phyloP scores from a whole-genome alignment of 768 basidiomycete species.

The Multifurca ochricompacta region DNA sequence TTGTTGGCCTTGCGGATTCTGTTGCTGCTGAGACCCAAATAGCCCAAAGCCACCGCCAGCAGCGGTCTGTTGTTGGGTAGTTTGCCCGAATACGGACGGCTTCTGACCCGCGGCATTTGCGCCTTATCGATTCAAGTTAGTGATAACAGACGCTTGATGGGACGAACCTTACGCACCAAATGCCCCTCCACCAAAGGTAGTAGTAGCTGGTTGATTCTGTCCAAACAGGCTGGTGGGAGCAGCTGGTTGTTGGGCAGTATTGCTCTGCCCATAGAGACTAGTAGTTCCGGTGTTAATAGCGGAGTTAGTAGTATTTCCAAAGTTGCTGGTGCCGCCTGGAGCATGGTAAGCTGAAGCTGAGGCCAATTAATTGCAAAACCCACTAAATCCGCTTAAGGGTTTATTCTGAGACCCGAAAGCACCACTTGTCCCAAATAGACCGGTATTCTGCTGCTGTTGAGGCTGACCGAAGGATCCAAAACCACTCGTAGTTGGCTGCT shows the following conservation, averaged over 20 bases:
- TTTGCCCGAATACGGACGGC: conserved; percentile 23
- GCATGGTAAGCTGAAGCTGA: background rate
- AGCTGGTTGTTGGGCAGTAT: conserved; percentile 28
- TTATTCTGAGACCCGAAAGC: conserved; percentile 29
- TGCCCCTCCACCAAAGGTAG: conserved; percentile 22
- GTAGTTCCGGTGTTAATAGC: conserved; percentile 13
- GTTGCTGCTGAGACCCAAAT: conserved; percentile 31
- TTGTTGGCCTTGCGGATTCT: conserved; percentile 31
- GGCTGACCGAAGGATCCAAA: conserved; percentile 33
- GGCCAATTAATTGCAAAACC: background rate
- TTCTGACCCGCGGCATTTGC: conserved; percentile 21
- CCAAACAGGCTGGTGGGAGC: conserved; percentile 28
- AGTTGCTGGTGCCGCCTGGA: conserved; percentile 11
- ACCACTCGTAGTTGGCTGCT: conserved; percentile 25
- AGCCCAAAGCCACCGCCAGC: conserved; percentile 18
- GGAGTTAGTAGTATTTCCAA: conserved; percentile 14
- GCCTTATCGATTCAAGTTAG: background rate
- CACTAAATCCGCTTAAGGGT: conserved; percentile 24
- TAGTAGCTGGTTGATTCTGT: conserved; percentile 18
- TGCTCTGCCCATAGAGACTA: conserved; percentile 25
- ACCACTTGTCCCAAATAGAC: conserved; percentile 26
- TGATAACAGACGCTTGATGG: background rate
- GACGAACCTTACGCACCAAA: conserved; percentile 23
- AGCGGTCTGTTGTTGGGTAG: conserved; percentile 14
- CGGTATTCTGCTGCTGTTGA: conserved; percentile 20